Base-by-base conservation (phyloP, 441 rosid species). In the Jatropha multifida region DNA sequence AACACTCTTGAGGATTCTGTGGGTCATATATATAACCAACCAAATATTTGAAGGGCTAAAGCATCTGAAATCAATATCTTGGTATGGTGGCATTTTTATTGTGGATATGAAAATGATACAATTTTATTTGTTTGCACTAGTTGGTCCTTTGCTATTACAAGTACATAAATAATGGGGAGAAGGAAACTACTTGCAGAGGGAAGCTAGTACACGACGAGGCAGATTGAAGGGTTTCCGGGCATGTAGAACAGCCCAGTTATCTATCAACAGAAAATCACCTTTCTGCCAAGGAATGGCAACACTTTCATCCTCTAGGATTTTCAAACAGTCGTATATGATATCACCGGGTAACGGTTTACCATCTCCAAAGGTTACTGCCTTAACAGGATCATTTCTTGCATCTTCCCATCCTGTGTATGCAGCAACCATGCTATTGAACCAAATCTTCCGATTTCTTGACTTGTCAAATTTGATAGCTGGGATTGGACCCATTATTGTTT, bases 351-450 rank as follows among this genome's bases (percentile, higher is more conserved):
- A 83, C 18, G 88, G 86, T 59, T 78, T 71, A 3, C 97, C 96
- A 40, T 93, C 88, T 13, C 98, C 97, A 17, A 90, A 91, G 3
- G 88, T 90, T 59, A 93, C 94, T 0, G 97, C 94, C 78, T 91
- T 94, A 65, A 42, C 76, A 17, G 96, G 96, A 84, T 92, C 93
- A 14, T 92, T 94, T 66, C 93, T 80, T 12, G 65, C 82, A 68
- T 91, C 97, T 78, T 90, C 81, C 98, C 98, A 92, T 5, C 98
- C 98, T 2, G 89, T 91, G 74, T 90, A 94, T 8, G 96, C 98
- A 38, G 88, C 93, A 65, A 91, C 99, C 97, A 91, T 89, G 81
- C 97, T 91, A 48, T 94, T 94, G 82, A 92, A 94, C 97, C 98
- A 94, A 14, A 87, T 86, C 83, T 92, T 92, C 2, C 94, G 91